phyloP scores from a whole-genome alignment of 495 filamentous ascomycete genomes.

The Recurvomyces mirabilis region DNA sequence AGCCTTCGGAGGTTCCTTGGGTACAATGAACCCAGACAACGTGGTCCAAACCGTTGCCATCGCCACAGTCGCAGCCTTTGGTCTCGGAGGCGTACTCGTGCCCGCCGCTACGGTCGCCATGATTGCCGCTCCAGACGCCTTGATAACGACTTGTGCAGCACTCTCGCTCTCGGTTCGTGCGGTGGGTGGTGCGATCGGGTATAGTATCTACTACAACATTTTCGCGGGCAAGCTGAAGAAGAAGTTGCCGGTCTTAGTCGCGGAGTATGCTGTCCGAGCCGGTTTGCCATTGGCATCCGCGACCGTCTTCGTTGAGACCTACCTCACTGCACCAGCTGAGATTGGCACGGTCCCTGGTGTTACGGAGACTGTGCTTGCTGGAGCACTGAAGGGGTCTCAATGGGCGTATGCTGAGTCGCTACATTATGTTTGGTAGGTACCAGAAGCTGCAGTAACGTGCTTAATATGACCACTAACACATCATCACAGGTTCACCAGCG shows the following conservation, averaged over 20 bases:
- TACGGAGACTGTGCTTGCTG: conserved; percentile 17
- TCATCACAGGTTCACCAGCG: conserved; percentile 3
- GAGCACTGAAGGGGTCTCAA: conserved; percentile 18
- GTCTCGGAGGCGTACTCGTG: conserved; percentile 28
- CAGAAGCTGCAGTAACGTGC: not conserved
- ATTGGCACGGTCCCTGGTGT: conserved; percentile 16
- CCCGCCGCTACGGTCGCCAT: conserved; percentile 27
- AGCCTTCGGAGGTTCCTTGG: conserved; percentile 20
- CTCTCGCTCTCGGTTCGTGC: conserved; percentile 60
- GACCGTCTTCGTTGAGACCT: conserved; percentile 22
- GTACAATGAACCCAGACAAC: conserved; percentile 21
- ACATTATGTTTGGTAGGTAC: conserved; percentile 23
- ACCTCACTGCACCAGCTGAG: conserved; percentile 16
- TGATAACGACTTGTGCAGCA: conserved; percentile 26
- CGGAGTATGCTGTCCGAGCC: conserved; percentile 19
- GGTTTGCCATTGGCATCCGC: conserved; percentile 20
- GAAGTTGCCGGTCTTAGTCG: conserved; percentile 21
- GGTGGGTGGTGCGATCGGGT: conserved; percentile 59
- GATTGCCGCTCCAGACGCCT: conserved; percentile 25
- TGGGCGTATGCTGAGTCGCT: conserved; percentile 25
- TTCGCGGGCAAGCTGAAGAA: conserved; percentile 51
- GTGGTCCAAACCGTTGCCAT: conserved; percentile 22
- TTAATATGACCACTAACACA: not conserved
- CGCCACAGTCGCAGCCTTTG: conserved; percentile 19
- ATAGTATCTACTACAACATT: conserved; percentile 66